A percentile compares a stretch with the other conserved stretches of the same genome.
phyloP scores from a whole-genome alignment of 768 basidiomycete genomes.

The Fomitopsis pulvina region DNA sequence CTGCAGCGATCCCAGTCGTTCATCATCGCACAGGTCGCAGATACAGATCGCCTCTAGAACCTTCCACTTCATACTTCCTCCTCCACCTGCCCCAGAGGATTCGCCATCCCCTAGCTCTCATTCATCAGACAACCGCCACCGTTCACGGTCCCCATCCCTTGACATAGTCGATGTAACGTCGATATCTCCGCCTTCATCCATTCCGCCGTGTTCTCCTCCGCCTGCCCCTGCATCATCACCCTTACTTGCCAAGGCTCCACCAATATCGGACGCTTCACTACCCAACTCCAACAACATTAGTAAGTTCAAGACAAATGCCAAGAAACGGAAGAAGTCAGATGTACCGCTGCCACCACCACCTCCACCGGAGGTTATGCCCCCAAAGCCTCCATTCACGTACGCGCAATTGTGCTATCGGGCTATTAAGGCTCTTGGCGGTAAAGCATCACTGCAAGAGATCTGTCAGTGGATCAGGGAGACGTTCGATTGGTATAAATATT shows the following conservation, averaged over 20 bases:
- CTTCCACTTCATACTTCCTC: constrained; percentile 95
- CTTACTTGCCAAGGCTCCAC: constrained; percentile 39
- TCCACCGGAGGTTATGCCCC: constrained; percentile 72
- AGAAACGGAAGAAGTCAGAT: constrained; percentile 69
- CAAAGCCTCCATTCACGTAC: constrained; percentile 87
- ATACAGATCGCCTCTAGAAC: constrained; percentile 97
- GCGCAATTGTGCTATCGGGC: constrained; percentile 89
- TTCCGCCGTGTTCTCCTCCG: constrained; percentile 70
- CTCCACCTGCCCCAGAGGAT: constrained; percentile 74
- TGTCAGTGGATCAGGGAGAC: constrained; percentile 86
- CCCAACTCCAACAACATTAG: constrained; percentile 51
- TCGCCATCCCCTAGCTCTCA: constrained; percentile 76
- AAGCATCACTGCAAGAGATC: constrained; percentile 88
- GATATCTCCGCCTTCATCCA: constrained; percentile 53
- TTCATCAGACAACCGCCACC: constrained; percentile 52
- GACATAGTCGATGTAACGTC: constrained; percentile 66
- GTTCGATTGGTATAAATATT: constrained; percentile 86
- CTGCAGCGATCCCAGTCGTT: constrained; percentile 5
- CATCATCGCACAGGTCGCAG: constrained; percentile 58
- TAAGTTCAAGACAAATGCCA: constrained; percentile 34
- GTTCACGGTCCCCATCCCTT: constrained; percentile 78
- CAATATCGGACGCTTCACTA: constrained; percentile 44
- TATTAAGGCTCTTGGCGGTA: constrained; percentile 73
- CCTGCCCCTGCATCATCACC: constrained; percentile 29
- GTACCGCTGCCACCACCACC: constrained; percentile 31